These are phyloP conservation scores for Ogataea haglerorum DNA, from an alignment of 805 yeast species.

Conservation along the genomic window DNA sequence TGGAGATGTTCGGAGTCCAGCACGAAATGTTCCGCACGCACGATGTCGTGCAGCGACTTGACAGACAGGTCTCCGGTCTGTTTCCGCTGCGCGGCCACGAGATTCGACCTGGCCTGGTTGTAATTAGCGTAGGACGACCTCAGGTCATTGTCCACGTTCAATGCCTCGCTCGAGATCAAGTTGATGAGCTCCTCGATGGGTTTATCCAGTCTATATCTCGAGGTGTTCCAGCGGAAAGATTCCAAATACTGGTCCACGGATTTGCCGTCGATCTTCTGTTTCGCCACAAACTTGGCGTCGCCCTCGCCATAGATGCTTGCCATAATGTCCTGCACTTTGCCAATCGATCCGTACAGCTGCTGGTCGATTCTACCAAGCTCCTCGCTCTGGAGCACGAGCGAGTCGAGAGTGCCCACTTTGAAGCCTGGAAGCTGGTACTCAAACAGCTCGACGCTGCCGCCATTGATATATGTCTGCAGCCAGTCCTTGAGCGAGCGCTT, in stretches of 20 bases:
- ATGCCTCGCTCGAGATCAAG: slow-evolving; percentile 69
- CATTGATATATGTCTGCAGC: slow-evolving; percentile 53
- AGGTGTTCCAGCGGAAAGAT: slow-evolving; percentile 81
- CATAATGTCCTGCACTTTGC: slow-evolving; percentile 75
- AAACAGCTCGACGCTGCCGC: slow-evolving; percentile 56
- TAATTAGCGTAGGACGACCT: slow-evolving; percentile 70
- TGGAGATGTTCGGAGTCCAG: slow-evolving; percentile 80
- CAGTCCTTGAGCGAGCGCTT: slow-evolving; percentile 37
- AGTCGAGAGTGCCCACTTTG: slow-evolving; percentile 93
- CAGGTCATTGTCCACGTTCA: slow-evolving; percentile 81
- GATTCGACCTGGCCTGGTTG: slow-evolving; percentile 76
- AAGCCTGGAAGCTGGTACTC: slow-evolving; percentile 72
- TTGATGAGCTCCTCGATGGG: slow-evolving; percentile 73
- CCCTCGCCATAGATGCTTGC: slow-evolving; percentile 40
- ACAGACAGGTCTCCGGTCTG: slow-evolving; percentile 91
- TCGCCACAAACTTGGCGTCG: slow-evolving; percentile 19
- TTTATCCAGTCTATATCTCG: slow-evolving; percentile 82
- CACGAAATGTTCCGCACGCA: slow-evolving; percentile 78
- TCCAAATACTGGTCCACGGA: slow-evolving; percentile 63
- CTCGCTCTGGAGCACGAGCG: slow-evolving; percentile 85
- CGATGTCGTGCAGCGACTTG: slow-evolving; percentile 85
- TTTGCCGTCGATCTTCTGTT: slow-evolving; percentile 36
- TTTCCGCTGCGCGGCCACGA: slow-evolving; percentile 87
- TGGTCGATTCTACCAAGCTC: slow-evolving; percentile 79
- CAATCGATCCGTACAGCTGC: slow-evolving; percentile 67